Conservation (phyloP, 768 basidiomycete species). For the Lentinula sp. region DNA sequence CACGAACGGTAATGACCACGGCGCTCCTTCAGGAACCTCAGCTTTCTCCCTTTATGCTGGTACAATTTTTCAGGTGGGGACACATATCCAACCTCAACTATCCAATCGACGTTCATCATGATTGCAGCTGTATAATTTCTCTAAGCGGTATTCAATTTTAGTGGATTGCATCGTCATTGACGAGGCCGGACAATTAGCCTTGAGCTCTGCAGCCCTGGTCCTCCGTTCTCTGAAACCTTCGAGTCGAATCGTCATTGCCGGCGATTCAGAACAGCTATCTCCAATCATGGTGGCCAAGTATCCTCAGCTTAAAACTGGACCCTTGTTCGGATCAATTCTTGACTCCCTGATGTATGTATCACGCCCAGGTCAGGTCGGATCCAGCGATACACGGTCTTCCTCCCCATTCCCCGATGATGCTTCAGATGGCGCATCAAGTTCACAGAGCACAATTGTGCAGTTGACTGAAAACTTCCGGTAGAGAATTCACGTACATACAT, state of each 20-base stretch:
- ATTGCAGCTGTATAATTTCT: slow-evolving; percentile 39
- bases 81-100: background rate
- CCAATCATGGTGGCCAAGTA: slow-evolving; percentile 44
- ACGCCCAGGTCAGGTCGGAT: slow-evolving; percentile 10
- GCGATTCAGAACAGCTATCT: slow-evolving; percentile 47
- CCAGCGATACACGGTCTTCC: slow-evolving; percentile 12
- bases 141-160: slow-evolving; percentile 29
- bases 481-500: background rate
- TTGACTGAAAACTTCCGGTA: slow-evolving; percentile 48
- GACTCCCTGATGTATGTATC: slow-evolving; percentile 35
- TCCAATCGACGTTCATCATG: background rate
- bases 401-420: slow-evolving; percentile 11
- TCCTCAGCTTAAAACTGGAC: slow-evolving; percentile 28
- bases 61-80: slow-evolving; percentile 39
- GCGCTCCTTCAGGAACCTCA: slow-evolving; percentile 22
- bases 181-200: slow-evolving; percentile 45
- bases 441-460: slow-evolving; percentile 37
- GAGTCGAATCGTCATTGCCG: slow-evolving; percentile 41
- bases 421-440: slow-evolving; percentile 12
- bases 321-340: slow-evolving; percentile 42
- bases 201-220: slow-evolving; percentile 40
- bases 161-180: slow-evolving; percentile 42
- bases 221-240: slow-evolving; percentile 29
- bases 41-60: slow-evolving; percentile 35
- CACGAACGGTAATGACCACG: slow-evolving; percentile 32